A percentile compares a stretch with the other conserved stretches of the same genome.
These are phyloP conservation scores for Nicotiana noctiflora DNA, from an alignment of 257 asterid species.

Conservation along the genomic window DNA sequence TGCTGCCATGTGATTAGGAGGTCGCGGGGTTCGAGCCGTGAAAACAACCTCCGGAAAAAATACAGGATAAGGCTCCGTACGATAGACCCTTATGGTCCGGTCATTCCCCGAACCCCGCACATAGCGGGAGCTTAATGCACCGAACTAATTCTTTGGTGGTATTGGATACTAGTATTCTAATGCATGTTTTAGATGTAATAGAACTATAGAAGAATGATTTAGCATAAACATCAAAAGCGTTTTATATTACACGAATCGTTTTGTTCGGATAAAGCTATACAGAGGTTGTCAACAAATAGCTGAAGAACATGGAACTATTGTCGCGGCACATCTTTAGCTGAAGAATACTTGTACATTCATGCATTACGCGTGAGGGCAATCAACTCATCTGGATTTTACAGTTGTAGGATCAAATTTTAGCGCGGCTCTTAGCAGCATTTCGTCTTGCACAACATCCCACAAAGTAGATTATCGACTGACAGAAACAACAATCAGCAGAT, in stretches of 20 bases:
- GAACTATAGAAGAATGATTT: background rate
- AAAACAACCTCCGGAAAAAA: too few relatives aligned
- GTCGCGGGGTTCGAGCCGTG: too few relatives aligned
- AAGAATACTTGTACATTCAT: background rate
- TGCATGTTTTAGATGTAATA: background rate
- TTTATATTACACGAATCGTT: background rate
- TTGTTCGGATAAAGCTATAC: background rate
- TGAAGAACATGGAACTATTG: background rate
- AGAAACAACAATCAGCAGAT: background rate
- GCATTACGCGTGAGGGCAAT: background rate
- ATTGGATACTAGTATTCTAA: too few relatives aligned
- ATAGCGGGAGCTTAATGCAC: too few relatives aligned
- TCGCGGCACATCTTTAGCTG: background rate
- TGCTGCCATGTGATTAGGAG: too few relatives aligned
- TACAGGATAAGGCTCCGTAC: too few relatives aligned
- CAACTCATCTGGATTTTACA: background rate
- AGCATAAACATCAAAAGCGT: background rate
- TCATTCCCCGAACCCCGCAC: too few relatives aligned
- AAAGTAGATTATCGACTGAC: slow-evolving; percentile 67
- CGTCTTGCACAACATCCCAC: slow-evolving; percentile 94
- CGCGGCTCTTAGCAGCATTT: slow-evolving; percentile 47
- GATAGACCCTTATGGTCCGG: too few relatives aligned
- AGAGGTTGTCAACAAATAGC: background rate
- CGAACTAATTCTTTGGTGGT: too few relatives aligned
- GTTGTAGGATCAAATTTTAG: slow-evolving; percentile 31